These are phyloP conservation scores for Dimocarpus longan DNA, from an alignment of 345 rosid genomes.

Conservation along the genomic window DNA sequence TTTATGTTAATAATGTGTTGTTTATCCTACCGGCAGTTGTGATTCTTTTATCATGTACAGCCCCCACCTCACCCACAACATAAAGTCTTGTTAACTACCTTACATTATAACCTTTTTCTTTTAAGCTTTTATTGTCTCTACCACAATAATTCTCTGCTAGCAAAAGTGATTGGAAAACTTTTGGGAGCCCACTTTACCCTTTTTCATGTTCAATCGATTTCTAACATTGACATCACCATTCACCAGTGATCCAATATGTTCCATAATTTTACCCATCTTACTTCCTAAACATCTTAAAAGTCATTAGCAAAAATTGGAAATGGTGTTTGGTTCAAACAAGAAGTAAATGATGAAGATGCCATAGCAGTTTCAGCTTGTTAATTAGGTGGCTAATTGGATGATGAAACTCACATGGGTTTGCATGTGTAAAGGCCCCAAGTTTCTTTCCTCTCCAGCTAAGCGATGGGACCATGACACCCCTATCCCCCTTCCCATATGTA, in stretches of 20 bases:
- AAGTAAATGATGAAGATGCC: neutral
- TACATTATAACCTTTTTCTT: conserved; percentile 2
- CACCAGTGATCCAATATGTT: neutral
- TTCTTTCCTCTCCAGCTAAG: neutral
- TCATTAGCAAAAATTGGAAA: neutral
- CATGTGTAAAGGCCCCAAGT: conserved; percentile 35
- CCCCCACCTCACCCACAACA: conserved; percentile 16
- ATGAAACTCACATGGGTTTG: conserved; percentile 9
- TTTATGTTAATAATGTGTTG: conserved; percentile 7
- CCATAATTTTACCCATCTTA: neutral
- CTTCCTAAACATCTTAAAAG: neutral
- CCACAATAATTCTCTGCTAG: conserved; percentile 12
- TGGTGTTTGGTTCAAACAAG: neutral
- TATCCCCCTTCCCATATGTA: neutral
- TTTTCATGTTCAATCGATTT: neutral
- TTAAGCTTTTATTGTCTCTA: conserved; percentile 2
- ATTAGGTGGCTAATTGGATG: neutral
- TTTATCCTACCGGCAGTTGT: conserved; percentile 1
- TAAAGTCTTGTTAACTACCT: conserved; percentile 15
- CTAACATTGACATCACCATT: neutral
- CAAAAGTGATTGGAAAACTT: neutral
- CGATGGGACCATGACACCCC: neutral
- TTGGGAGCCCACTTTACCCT: neutral
- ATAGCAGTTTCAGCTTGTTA: neutral
- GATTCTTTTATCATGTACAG: conserved; percentile 14